phyloP scores from a whole-genome alignment of 768 basidiomycete genomes.

The Tricholoma terreum region DNA sequence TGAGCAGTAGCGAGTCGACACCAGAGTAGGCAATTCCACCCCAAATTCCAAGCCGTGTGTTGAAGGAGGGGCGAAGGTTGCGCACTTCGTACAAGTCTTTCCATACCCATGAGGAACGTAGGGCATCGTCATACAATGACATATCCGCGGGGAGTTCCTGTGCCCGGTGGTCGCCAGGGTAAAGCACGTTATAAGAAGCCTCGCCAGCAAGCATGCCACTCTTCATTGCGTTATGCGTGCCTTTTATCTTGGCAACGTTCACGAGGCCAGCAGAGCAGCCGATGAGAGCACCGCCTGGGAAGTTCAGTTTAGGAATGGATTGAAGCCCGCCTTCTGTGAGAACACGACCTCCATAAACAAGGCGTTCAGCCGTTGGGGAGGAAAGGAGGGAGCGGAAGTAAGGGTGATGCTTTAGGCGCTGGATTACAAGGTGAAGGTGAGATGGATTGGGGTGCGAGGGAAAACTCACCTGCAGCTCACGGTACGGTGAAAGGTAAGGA shows the following conservation, averaged over 20 bases:
- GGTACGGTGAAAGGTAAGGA: slow-evolving; percentile 88
- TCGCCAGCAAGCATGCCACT: slow-evolving; percentile 97
- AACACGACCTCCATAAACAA: slow-evolving; percentile 88
- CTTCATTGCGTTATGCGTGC: slow-evolving; percentile 99
- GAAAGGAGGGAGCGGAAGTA: slow-evolving; percentile 81
- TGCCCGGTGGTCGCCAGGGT: slow-evolving; percentile 17
- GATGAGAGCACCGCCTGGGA: slow-evolving; percentile 92
- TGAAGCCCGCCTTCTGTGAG: slow-evolving; percentile 95
- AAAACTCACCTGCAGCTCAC: slow-evolving; percentile 79
- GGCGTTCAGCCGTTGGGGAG: slow-evolving; percentile 57
- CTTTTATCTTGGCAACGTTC: slow-evolving; percentile 97
- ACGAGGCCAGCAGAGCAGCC: slow-evolving; percentile 96
- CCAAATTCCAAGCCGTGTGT: slow-evolving; percentile 71
- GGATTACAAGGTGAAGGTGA: slow-evolving; percentile 5
- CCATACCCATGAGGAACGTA: slow-evolving; percentile 82
- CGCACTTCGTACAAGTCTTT: slow-evolving; percentile 85
- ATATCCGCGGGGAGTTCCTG: slow-evolving; percentile 50
- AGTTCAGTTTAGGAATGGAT: slow-evolving; percentile 78
- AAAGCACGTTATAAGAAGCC: slow-evolving; percentile 67
- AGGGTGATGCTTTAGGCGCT: slow-evolving; percentile 94
- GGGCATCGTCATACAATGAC: slow-evolving; percentile 64
- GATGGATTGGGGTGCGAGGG: background rate
- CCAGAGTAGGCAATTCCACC: slow-evolving; percentile 91
- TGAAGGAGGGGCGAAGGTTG: slow-evolving; percentile 89
- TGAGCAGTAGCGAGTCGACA: slow-evolving; percentile 79